Evolutionary conservation across 176 grass and related monocot genomes (phyloP), one percentile per base, ranked within the genome.

Genomic region (Saccharum spontaneum): DNA sequence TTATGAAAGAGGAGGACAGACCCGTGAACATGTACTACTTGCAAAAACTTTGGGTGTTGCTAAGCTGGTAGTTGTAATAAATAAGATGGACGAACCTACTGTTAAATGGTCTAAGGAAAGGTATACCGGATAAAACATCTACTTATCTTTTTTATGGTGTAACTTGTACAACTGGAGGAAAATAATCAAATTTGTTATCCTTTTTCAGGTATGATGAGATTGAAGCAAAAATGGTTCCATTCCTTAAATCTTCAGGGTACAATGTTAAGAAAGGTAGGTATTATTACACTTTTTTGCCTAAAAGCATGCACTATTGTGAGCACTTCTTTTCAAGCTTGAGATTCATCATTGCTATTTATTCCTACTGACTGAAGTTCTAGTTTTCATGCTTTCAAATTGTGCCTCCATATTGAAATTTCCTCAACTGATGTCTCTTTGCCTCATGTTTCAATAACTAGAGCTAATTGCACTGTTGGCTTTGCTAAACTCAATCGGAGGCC

Each of bases 261-360:
- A 95, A 97, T 86, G 88, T 95, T 39, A 98, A 95, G 70, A 98
- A 95, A 94, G 96, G 95, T 95, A 92, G 77, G 82, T 87, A 70
- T 18, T 33, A 79, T 78, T 66, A 0, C 71, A 22, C 13, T 54
- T 76, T 40, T 54, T 39, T 10, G 49, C 24, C 33, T 64, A 2
- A 7, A 33, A 81, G 7, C 36, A 2, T 85, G 20, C 40, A 54
- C 71, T 59, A 50, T 39, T 37, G 23, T 4, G 12, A 43, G 69
- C 49, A 15, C 8, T 8, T 77, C 26, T 72, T 71, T 77, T 72
- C 4, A 82, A 54, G 33, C 1, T 54, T 39, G 22, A 37, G 49
- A 66, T 10, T 71, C 8, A 26, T 39, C 6, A 43, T 76, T 79
- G 26, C 28, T 69, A 59, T 67, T 67, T 5, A 13, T 87, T 81